These are phyloP conservation scores for Penicillium brasilianum DNA, from an alignment of 2,329 filamentous ascomycete species.

Conservation along the genomic window DNA sequence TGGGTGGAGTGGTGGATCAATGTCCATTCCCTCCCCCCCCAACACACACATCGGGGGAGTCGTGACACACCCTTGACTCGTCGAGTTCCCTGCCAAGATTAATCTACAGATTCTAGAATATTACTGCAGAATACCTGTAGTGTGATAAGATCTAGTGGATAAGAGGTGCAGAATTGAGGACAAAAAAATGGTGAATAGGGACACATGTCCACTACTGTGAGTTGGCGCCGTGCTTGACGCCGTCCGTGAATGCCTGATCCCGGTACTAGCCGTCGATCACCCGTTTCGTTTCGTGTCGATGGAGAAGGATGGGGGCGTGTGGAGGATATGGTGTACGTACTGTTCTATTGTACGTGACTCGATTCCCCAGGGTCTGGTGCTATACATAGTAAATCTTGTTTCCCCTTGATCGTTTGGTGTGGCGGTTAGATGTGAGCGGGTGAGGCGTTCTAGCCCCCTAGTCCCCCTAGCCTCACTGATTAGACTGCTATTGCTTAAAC, in stretches of 20 bases:
- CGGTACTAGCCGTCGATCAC: slow-evolving; percentile 24
- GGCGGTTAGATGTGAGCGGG: background rate
- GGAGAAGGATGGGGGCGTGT: slow-evolving; percentile 6
- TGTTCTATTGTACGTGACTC: too few relatives aligned
- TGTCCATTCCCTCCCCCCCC: background rate
- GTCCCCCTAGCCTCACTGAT: too few relatives aligned
- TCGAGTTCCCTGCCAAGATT: slow-evolving; percentile 9
- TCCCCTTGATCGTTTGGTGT: background rate
- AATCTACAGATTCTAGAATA: background rate
- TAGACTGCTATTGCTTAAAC: too few relatives aligned
- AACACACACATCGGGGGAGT: slow-evolving; percentile 2
- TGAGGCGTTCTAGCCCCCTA: background rate
- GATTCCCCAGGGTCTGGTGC: too few relatives aligned
- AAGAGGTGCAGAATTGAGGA: background rate
- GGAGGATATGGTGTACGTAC: too few relatives aligned
- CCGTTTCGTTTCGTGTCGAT: slow-evolving; percentile 25
- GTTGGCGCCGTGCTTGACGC: background rate
- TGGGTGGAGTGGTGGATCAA: background rate
- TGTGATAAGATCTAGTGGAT: background rate
- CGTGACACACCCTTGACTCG: slow-evolving; percentile 29
- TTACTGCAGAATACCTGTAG: background rate
- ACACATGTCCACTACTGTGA: background rate
- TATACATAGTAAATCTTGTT: too few relatives aligned
- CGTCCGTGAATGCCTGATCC: background rate
- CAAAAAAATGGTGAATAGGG: too few relatives aligned